phyloP scores from a whole-genome alignment of 306 rosid genomes.

The Adenanthera pavonina region DNA sequence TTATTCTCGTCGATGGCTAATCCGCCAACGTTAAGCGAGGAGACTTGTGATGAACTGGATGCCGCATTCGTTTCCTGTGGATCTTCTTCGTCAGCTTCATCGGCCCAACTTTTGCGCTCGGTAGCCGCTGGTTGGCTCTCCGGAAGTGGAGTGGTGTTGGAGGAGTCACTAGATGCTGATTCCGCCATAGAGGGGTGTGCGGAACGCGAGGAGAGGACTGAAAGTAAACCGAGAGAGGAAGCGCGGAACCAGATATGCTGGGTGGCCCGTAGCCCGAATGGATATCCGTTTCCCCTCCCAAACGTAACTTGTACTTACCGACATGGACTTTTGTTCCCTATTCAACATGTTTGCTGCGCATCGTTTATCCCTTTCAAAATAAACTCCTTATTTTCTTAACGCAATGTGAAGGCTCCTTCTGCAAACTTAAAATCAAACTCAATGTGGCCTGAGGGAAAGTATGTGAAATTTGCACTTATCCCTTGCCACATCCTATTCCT shows the following conservation, averaged over 20 bases:
- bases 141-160: constrained; percentile 9
- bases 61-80: constrained; percentile 37
- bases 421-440: too few relatives aligned
- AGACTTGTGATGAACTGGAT: constrained; percentile 30
- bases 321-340: too few relatives aligned
- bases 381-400: too few relatives aligned
- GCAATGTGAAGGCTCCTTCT: too few relatives aligned
- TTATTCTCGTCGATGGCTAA: constrained; percentile 58
- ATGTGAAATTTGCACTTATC: too few relatives aligned
- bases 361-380: too few relatives aligned
- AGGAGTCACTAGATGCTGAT: constrained; percentile 10
- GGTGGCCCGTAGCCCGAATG: not conserved
- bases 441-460: too few relatives aligned
- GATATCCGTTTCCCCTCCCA: too few relatives aligned
- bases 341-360: too few relatives aligned
- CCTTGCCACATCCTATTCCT: too few relatives aligned
- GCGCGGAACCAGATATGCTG: not conserved
- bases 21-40: constrained; percentile 47
- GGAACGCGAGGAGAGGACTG: not conserved
- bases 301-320: too few relatives aligned
- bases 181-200: constrained; percentile 29
- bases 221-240: not conserved
- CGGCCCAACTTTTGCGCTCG: constrained; percentile 61
- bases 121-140: constrained; percentile 14
- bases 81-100: constrained; percentile 57